Base-by-base conservation (phyloP, 202 grass and related monocot genomes). In the Schoenoplectus tabernaemontani region DNA sequence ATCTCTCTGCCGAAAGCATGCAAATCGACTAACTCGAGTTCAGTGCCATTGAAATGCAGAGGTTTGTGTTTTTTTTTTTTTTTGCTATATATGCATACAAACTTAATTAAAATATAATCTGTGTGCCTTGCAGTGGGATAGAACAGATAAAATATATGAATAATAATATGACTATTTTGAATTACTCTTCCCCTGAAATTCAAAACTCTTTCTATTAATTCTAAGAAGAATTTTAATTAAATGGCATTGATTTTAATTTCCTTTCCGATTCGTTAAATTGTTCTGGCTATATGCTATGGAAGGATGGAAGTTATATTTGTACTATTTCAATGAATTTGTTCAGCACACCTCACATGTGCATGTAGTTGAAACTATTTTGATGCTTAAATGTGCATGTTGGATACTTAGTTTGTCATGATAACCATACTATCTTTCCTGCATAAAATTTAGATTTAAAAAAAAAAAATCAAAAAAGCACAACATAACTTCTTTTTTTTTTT, bases 21-120 rank as follows among this genome's bases (percentile, higher is more conserved):
- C 84, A 63, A 64, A 15, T 33, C 23, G 7, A 74, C 69, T 5
- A 70, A 80, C 20, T 81, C 85, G 2, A 73, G n/a, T 81, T 81
- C 94, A 4, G 89, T 92, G 28, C 91, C 94, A 1, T 82, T 97
- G 10, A 83, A 90, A 41, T 97, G 95, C 87, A 57, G 43, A 89
- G 93, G 83, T 86, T 57, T 24, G 3, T 11, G 46, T 17, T 11
- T 42, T 22, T 36, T 9, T 9, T 53, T 30, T 50, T 50, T 73
- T 23, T 3, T 4, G 15, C 28, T 37, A 64, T 64, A 64, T n/a
- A 64, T 8, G 32, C 32, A 37, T 2, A 15, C 53, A 57, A 20
- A 9, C 17, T 57, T 64, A 7, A 64, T 32, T 15, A 2, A 30
- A 10, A 34, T 28, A 32, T 30, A 33, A 17, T 36, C 10, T 63